Percentiles rank a stretch among this genome's conserved stretches.
phyloP scores from a whole-genome alignment of 106 monocot species.

The Dendrobium nobile region DNA sequence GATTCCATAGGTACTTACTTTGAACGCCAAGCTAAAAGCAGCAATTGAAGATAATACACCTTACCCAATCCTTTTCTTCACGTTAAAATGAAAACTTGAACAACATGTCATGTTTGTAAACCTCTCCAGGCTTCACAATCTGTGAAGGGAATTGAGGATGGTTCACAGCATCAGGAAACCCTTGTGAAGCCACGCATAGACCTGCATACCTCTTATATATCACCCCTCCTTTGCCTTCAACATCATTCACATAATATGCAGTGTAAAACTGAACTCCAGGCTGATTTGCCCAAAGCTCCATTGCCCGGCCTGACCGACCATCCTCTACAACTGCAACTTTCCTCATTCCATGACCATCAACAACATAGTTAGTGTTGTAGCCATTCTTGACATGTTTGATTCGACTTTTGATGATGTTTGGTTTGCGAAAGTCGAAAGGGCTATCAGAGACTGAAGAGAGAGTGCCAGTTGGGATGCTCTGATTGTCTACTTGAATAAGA shows the following conservation, averaged over 20 bases:
- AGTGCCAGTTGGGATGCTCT: conserved; percentile 35
- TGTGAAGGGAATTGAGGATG: conserved; percentile 52
- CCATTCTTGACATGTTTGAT: conserved; percentile 22
- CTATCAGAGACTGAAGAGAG: conserved; percentile 19
- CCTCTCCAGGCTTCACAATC: conserved; percentile 56
- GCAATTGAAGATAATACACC: neutral
- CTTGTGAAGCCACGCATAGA: conserved; percentile 58
- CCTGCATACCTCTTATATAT: conserved; percentile 30
- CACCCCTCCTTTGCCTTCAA: conserved; percentile 40
- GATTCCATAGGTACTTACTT: neutral
- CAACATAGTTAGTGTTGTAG: conserved; percentile 65
- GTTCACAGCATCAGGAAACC: conserved; percentile 58
- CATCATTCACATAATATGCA: conserved; percentile 23
- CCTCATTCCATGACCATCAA: conserved; percentile 41
- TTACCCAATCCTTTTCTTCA: neutral
- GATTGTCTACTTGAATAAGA: conserved; percentile 23
- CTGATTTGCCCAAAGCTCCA: conserved; percentile 61
- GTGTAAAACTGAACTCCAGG: conserved; percentile 58
- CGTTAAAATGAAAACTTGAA: conserved; percentile 38
- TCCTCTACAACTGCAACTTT: conserved; percentile 41
- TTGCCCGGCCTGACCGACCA: conserved; percentile 14
- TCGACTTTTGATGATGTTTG: conserved; percentile 25
- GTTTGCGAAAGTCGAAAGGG: conserved; percentile 38
- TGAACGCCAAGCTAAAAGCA: too few species aligned
- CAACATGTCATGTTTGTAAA: conserved; percentile 53